Evolutionary conservation across 1,139 yeast species (phyloP).

Genomic region (Hyphopichia pseudoburtonii): DNA sequence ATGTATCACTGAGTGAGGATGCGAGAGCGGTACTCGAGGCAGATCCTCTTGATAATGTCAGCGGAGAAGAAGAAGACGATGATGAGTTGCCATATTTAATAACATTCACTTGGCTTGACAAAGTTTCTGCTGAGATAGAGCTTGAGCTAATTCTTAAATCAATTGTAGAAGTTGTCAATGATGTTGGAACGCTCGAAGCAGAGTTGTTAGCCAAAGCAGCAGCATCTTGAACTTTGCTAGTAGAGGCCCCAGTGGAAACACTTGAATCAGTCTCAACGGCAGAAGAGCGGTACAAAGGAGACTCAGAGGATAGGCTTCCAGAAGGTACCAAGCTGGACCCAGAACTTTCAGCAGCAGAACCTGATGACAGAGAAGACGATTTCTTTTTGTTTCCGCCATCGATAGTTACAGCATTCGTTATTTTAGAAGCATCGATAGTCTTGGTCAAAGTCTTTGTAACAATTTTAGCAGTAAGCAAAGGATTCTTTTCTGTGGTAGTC

Average conservation of each 20-base stretch:
- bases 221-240: not conserved
- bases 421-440: constrained; percentile 4
- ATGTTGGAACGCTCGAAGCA: constrained; percentile 1
- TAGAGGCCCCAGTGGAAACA: not conserved
- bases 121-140: constrained; percentile 2
- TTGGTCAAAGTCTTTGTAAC: constrained; percentile 10
- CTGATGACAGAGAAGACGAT: constrained; percentile 1
- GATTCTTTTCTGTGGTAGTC: constrained; percentile 24
- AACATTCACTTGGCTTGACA: not conserved
- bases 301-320: not conserved
- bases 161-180: constrained; percentile 12
- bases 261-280: constrained; percentile 3
- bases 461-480: constrained; percentile 26
- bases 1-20: no score
- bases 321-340: no score
- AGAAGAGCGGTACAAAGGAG: constrained; percentile 3
- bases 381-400: not conserved
- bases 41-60: no score
- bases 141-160: constrained; percentile 17
- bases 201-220: not conserved
- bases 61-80: not conserved
- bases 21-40: no score
- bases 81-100: not conserved
- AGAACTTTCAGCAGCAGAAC: constrained; percentile 1
- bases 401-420: constrained; percentile 11